Evolutionary conservation across 2,329 filamentous ascomycete genomes (phyloP), one percentile per base, ranked within the genome.

Genomic region (Cladosporium sp.): DNA sequence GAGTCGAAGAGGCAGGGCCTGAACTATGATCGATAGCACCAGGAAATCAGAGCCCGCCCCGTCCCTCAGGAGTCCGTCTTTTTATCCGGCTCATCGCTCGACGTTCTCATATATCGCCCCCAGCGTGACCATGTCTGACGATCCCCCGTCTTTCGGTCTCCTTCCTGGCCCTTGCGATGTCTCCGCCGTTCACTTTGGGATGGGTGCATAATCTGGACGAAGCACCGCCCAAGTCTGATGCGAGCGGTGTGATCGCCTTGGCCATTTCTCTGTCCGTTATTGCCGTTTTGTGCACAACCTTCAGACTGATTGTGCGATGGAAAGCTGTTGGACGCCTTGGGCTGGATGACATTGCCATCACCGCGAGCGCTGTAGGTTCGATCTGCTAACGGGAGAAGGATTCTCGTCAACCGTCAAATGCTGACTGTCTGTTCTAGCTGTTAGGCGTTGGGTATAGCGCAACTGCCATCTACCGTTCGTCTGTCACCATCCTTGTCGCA

Each of bases 191-290:
- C 19, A 55, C 55, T 9, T 16, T 49, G 9, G 55, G 55, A n/a
- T 57, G 55, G 55, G 55, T 57, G 10, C 46, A 57, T 44, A 53
- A 55, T 33, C 53, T 57, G 11, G 35, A 53, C 10, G 35, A 35
- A 4, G 44, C 46, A 11, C 55, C 55, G n/a, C n/a, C 22, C 1
- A 43, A 40, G 7, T 48, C 55, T 28, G 46, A 57, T 33, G 55
- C 55, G 10, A 35, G 35, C 5, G 34, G 34, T 10, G 40, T 57
- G 49, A 53, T 57, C 28, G 55, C 53, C 4, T 35, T 57, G 10
- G 53, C 55, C 11, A 40, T 33, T 11, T 37, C 41, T 16, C 53
- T 55, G 34, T 55, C 55, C 2, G 31, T 33, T 3, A 38, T 57
- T n/a, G 46, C 55, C 4, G 19, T 49, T 7, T 22, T 57, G 6